phyloP scores from a whole-genome alignment of 228 moss, liverwort and hornwort species.

The Sphagnum magellanicum region DNA sequence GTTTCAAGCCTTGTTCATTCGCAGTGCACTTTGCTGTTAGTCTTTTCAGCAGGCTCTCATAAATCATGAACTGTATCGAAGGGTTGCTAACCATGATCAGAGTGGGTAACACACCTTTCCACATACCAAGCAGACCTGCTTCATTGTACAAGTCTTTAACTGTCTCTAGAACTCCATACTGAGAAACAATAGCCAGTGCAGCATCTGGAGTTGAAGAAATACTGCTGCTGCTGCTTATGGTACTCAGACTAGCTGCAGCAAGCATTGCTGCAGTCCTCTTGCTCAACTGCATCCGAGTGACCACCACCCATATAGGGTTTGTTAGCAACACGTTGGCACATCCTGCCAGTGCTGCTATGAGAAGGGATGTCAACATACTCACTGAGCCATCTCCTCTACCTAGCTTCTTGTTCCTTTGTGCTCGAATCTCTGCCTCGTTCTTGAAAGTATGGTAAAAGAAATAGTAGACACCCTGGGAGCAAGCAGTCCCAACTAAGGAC shows the following conservation, averaged over 20 bases:
- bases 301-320: slow-evolving; percentile 97
- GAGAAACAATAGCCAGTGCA: slow-evolving; percentile 13
- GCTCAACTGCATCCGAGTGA: slow-evolving; percentile 90
- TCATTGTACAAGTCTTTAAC: slow-evolving; percentile 49
- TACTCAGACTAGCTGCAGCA: slow-evolving; percentile 9
- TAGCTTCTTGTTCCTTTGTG: slow-evolving; percentile 41
- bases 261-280: slow-evolving; percentile 9
- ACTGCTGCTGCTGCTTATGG: slow-evolving; percentile 11
- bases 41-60: slow-evolving; percentile 69
- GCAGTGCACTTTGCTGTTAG: slow-evolving; percentile 48
- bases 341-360: slow-evolving; percentile 83
- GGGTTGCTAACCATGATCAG: slow-evolving; percentile 81
- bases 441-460: slow-evolving; percentile 91
- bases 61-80: slow-evolving; percentile 68
- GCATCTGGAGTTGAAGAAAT: slow-evolving; percentile 16
- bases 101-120: slow-evolving; percentile 80
- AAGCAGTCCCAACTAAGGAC: slow-evolving; percentile 79
- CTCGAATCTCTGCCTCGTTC: slow-evolving; percentile 69
- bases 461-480: slow-evolving; percentile 96
- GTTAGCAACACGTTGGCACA: slow-evolving; percentile 82
- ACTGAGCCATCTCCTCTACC: slow-evolving; percentile 72
- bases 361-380: slow-evolving; percentile 80
- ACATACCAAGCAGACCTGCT: slow-evolving; percentile 57
- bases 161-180: slow-evolving; percentile 52
- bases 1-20: slow-evolving; percentile 42